Base-by-base conservation (phyloP, 495 filamentous ascomycete genomes). In the Aspergillus indologenus region DNA sequence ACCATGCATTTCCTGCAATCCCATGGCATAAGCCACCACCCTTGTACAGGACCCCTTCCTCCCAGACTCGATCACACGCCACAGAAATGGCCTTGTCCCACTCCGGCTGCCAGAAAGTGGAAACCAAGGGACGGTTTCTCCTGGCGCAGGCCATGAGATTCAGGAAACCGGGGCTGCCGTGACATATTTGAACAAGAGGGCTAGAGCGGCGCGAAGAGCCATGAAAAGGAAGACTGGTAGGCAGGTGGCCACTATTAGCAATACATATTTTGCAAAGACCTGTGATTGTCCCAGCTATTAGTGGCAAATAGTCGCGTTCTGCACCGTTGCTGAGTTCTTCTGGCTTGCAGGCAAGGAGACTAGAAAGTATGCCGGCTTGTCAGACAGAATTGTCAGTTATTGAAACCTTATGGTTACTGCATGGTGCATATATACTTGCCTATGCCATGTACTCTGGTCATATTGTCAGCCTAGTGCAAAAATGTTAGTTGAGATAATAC, bases 1-100 rank as follows among this genome's bases (percentile, higher is more conserved):
- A 64, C 72, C 71, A 78, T 34, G 68, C 73, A 54, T 82, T 81
- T 18, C 79, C 78, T 0, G 76, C 59, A 45, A 80, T 70, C 0
- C 77, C 79, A 55, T 82, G 79, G 54, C 79, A 81, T 7, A 81
- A 47, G 47, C 75, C 70, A 0, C 75, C 75, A 20, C 79, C 79
- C 56, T 81, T 80, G n/a, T 68, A 72, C 5, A 81, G 65, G 0
- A 81, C 62, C 0, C 78, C 77, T 66, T 82, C 71, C 53, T 76
- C 68, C 79, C 79, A 81, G 9, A 76, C 63, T n/a, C 71, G 68
- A 23, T 76, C 61, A n/a, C 68, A 71, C 11, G 67, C 71, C 19
- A 71, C 53, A 40, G 65, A 63, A 19, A 73, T 68, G 7, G 74
- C 66, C 53, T 71, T 61, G 20, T 80, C 70, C 76, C 76, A 81